A percentile compares a stretch with the other conserved stretches of the same genome.
phyloP scores from a whole-genome alignment of 2,329 filamentous ascomycete species.

The Lachnellula occidentalis region DNA sequence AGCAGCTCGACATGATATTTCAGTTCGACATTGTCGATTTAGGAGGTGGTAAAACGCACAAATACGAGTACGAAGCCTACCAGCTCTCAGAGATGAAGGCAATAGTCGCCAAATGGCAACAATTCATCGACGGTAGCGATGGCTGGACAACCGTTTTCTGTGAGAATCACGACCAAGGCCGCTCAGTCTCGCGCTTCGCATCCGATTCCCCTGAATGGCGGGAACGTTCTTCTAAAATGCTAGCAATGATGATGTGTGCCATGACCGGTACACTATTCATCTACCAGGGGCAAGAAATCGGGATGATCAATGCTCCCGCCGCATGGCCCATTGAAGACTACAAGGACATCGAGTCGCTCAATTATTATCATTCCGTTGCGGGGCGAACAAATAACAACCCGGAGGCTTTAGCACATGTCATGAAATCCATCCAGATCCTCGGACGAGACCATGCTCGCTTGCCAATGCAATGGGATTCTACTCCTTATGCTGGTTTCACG shows the following conservation, averaged over 20 bases:
- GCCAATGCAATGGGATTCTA: slow-evolving; percentile 60
- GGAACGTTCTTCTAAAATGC: slow-evolving; percentile 41
- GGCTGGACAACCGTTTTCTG: slow-evolving; percentile 56
- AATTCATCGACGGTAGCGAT: slow-evolving; percentile 46
- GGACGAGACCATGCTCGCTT: slow-evolving; percentile 62
- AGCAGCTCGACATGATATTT: slow-evolving; percentile 65
- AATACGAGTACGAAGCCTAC: slow-evolving; percentile 43
- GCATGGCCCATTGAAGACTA: slow-evolving; percentile 46
- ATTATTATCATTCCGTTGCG: slow-evolving; percentile 43
- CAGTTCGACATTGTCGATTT: slow-evolving; percentile 61
- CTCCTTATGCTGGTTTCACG: slow-evolving; percentile 57
- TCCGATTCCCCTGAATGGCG: slow-evolving; percentile 22
- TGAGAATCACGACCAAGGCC: slow-evolving; percentile 59
- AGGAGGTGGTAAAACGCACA: slow-evolving; percentile 50
- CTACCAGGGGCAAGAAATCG: slow-evolving; percentile 56
- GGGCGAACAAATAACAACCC: slow-evolving; percentile 33
- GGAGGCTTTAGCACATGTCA: slow-evolving; percentile 40
- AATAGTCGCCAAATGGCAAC: slow-evolving; percentile 45
- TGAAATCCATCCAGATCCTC: slow-evolving; percentile 50
- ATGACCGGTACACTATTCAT: slow-evolving; percentile 52
- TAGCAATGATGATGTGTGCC: slow-evolving; percentile 44
- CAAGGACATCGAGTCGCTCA: slow-evolving; percentile 44
- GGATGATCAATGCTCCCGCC: slow-evolving; percentile 51
- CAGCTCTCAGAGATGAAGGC: slow-evolving; percentile 44
- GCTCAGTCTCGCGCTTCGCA: slow-evolving; percentile 48